These are phyloP conservation scores for Salpingoeca rosetta DNA, from an alignment of 78 protist genomes.

Conservation along the genomic window DNA sequence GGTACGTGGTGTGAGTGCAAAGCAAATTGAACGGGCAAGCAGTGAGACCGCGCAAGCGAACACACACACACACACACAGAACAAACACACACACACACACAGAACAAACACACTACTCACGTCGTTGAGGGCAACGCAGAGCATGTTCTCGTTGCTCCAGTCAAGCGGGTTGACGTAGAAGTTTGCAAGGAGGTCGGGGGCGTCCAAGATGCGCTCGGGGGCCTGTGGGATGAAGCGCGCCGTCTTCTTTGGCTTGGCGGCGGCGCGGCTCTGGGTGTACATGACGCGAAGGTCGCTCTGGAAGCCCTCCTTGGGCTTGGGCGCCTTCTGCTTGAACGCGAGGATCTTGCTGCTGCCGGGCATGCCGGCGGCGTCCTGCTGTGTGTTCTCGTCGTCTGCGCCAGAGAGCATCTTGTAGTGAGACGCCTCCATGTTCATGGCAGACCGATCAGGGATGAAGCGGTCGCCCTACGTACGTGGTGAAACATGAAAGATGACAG, in stretches of 20 bases:
- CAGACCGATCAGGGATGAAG: constrained; percentile 39
- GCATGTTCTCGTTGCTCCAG: constrained; percentile 71
- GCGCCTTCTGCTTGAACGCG: constrained; percentile 77
- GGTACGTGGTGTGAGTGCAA: no score
- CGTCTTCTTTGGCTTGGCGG: not conserved
- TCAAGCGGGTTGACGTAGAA: constrained; percentile 96
- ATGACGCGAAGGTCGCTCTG: constrained; percentile 41
- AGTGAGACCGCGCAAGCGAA: no score
- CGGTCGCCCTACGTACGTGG: no score
- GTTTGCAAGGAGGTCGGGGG: constrained; percentile 93
- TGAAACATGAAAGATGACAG: no score
- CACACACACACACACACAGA: no score
- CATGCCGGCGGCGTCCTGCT: not conserved
- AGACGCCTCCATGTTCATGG: constrained; percentile 22
- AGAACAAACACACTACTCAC: no score
- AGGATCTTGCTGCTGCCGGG: constrained; percentile 53
- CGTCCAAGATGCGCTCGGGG: constrained; percentile 80
- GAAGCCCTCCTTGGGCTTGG: constrained; percentile 45
- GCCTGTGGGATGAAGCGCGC: constrained; percentile 51
- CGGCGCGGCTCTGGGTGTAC: constrained; percentile 33
- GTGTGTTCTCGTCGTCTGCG: not conserved
- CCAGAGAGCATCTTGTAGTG: constrained; percentile 2
- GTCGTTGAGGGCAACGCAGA: constrained; percentile 90
- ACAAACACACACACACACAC: no score
- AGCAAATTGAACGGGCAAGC: no score